Percentiles rank a stretch among this genome's conserved stretches.
Evolutionary conservation across 1,284 basidiomycete species (phyloP).

Genomic region (Leccinum solheimii): DNA sequence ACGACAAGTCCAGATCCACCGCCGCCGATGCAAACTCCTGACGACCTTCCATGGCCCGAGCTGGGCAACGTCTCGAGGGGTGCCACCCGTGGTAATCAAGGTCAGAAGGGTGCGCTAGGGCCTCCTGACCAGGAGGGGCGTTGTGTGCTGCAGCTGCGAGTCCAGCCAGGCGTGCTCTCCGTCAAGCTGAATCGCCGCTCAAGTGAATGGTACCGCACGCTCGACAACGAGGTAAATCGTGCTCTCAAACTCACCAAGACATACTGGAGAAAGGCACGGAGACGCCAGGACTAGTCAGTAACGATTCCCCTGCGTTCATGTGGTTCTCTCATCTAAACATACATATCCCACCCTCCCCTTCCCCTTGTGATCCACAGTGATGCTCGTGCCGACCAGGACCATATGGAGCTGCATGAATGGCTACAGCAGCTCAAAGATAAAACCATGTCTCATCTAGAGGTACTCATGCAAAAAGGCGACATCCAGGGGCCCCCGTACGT

Average conservation of each 20-base stretch:
- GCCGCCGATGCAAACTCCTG: slow-evolving; percentile 57
- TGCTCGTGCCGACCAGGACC: slow-evolving; percentile 76
- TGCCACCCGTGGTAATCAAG: slow-evolving; percentile 80
- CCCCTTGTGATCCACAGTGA: slow-evolving; percentile 39
- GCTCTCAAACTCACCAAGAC: slow-evolving; percentile 80
- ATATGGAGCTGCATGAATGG: slow-evolving; percentile 84
- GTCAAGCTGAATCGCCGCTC: slow-evolving; percentile 70
- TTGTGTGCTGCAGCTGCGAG: slow-evolving; percentile 68
- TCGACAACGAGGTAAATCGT: slow-evolving; percentile 72
- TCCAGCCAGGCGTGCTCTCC: slow-evolving; percentile 75
- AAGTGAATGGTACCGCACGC: slow-evolving; percentile 75
- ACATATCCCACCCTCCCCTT: neutral
- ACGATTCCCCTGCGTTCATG: neutral
- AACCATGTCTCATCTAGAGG: slow-evolving; percentile 78
- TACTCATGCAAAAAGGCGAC: slow-evolving; percentile 81
- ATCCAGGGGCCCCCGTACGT: slow-evolving; percentile 76
- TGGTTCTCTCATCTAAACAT: neutral
- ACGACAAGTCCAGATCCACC: slow-evolving; percentile 19
- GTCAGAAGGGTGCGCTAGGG: slow-evolving; percentile 73
- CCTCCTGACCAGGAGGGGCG: slow-evolving; percentile 69
- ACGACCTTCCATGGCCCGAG: slow-evolving; percentile 82
- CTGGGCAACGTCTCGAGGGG: slow-evolving; percentile 79
- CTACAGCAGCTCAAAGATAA: slow-evolving; percentile 81
- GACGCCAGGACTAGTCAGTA: slow-evolving; percentile 69
- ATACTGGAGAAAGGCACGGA: slow-evolving; percentile 73